Base-by-base conservation (phyloP, 305 asterid genomes). In the Fraxinus dipetala region DNA sequence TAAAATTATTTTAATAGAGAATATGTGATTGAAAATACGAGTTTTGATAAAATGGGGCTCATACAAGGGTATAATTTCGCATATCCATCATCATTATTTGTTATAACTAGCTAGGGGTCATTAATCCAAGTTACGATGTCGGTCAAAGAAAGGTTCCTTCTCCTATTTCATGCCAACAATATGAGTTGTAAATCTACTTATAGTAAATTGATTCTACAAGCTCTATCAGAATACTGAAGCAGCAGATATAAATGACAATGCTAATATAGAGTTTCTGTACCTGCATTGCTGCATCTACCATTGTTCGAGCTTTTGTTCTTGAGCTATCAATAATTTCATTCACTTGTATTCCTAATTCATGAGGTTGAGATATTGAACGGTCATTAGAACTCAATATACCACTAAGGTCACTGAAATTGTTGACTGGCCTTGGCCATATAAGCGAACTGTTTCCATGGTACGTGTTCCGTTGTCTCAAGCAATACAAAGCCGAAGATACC, bases 211-310 rank as follows among this genome's bases (percentile, higher is more conserved):
- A 40, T n/a, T 28, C 54, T 28, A 75, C 28, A 54, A 75, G 16
- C 34, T 7, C 32, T 14, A 63, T 16, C 24, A 65, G 2, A 31
- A 67, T 30, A 11, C 31, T 20, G 43, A 73, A 79, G 77, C 72
- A 65, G 24, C 72, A 26, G 14, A 81, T 38, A 13, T 4, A 54
- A 38, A 79, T 35, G 81, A 7, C 75, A 2, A 70, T 43, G 0
- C 35, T 73, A 65, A 20, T 54, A 77, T 70, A 77, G 70, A 67
- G 20, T 63, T 78, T 79, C 20, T 81, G 6, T 90, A 95, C 99
- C 97, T 88, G 97, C 90, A 92, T 79, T 61, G 99, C 99, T 36
- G 91, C 94, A 87, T 91, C 92, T 73, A 95, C 99, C 97, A 95
- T 91, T 28, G 90, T 87, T 78, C 87, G 89, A 79, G 99, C 97